Evolutionary conservation across 179 eudicot species (phyloP).

Genomic region (Amaranthus tricolor): DNA sequence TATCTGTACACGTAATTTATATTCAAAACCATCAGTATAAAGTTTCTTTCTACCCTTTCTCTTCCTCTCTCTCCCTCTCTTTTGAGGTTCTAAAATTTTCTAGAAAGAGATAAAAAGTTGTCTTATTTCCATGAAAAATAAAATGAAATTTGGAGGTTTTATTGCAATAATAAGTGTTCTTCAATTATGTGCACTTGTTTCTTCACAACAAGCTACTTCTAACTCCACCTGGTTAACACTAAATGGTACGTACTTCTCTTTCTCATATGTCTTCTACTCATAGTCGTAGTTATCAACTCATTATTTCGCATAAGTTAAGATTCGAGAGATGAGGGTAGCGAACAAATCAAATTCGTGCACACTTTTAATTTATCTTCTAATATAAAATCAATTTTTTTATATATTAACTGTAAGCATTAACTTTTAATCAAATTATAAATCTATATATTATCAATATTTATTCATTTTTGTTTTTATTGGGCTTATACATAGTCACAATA

Average conservation of each 20-base stretch:
- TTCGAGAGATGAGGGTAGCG: too few species aligned
- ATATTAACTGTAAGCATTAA: too few species aligned
- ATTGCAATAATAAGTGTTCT: not conserved
- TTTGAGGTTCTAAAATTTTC: not conserved
- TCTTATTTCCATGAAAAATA: not conserved
- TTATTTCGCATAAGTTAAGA: too few species aligned
- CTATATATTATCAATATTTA: too few species aligned
- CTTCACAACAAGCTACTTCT: constrained; percentile 1
- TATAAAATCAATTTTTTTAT: too few species aligned
- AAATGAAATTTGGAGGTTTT: not conserved
- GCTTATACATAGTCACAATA: too few species aligned
- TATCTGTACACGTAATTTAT: not conserved
- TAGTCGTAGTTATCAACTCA: too few species aligned
- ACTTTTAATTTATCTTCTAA: too few species aligned
- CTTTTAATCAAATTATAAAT: too few species aligned
- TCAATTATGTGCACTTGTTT: not conserved
- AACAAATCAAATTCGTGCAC: too few species aligned
- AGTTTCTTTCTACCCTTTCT: not conserved
- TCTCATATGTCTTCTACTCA: not conserved
- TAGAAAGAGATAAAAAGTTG: not conserved
- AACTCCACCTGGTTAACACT: constrained; percentile 10
- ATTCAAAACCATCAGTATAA: not conserved
- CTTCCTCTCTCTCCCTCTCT: constrained; percentile 1
- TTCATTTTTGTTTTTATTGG: too few species aligned
- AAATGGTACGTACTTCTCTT: not conserved